Conservation (phyloP, 352 stramenopile species). For the Hyaloperonospora brassicae region DNA sequence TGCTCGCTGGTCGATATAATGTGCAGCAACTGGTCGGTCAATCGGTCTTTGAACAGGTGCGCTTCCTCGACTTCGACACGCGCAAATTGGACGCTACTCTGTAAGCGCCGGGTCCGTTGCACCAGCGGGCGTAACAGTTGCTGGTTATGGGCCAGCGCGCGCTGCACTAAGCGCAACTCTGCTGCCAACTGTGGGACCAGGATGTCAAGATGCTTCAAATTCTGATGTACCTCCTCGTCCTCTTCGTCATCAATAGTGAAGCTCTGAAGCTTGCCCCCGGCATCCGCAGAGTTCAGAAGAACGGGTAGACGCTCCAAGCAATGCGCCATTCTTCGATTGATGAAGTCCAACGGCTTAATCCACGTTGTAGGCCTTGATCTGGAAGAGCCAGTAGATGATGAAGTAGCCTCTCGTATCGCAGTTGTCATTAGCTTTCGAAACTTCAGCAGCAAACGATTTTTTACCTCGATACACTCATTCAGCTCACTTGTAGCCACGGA, state of each 20-base stretch:
- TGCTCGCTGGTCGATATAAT: constrained; percentile 57
- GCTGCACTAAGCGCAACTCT: constrained; percentile 41
- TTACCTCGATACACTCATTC: constrained; percentile 46
- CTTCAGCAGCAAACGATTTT: constrained; percentile 32
- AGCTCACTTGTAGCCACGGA: constrained; percentile 57
- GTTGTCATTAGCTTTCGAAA: constrained; percentile 38
- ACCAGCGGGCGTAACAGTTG: constrained; percentile 31
- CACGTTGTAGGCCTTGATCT: constrained; percentile 21
- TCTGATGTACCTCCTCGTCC: constrained; percentile 38
- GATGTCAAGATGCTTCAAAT: constrained; percentile 54
- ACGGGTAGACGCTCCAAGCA: constrained; percentile 51
- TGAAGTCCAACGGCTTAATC: constrained; percentile 44
- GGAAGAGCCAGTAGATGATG: constrained; percentile 22
- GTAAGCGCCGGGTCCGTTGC: constrained; percentile 28
- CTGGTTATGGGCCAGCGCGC: constrained; percentile 39
- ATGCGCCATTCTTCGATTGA: constrained; percentile 49
- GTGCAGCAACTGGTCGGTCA: constrained; percentile 71
- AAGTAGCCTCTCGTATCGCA: constrained; percentile 45
- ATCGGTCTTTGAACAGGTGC: constrained; percentile 63
- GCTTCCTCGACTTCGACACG: constrained; percentile 63
- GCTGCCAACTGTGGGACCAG: constrained; percentile 49
- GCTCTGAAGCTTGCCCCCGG: constrained; percentile 15
- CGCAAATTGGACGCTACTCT: constrained; percentile 46
- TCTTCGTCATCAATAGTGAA: constrained; percentile 38
- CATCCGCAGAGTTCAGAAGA: constrained; percentile 20